Evolutionary conservation across 805 yeast species (phyloP), one percentile per base, ranked within the genome.

Genomic region (Pichia membranifaciens): DNA sequence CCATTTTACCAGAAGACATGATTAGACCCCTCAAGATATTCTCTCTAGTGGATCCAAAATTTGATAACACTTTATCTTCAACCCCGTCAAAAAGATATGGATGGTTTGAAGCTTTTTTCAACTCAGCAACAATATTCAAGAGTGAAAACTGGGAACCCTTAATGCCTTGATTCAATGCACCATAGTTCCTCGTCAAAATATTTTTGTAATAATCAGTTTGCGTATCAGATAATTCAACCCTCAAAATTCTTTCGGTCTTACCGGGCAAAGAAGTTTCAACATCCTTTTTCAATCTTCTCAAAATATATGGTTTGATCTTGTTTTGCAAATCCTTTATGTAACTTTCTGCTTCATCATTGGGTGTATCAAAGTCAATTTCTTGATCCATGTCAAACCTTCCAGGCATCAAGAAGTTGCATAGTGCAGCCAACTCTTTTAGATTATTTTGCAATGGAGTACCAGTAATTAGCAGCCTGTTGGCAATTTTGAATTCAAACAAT

Each of bases 1-100:
- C 99, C 99, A 93, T 93, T 63, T 93, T 93, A 58, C 99, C 99
- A 7, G 96, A 87, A 16, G 95, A 87, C 99, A 93, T 93, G 54
- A 93, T 87, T 72, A 93, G 71, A 15, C 99, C 99, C 61, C 89
- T 80, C 36, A 93, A 68, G 18, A 85, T 75, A 54, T 81, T 87
- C 56, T 91, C 97, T 50, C 96, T 76, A 1, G 89, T 73, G 35
- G 75, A 72, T 37, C 75, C 76, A 31, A 81, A 82, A 50, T 82
- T 82, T 13, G 82, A 70, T 50, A 84, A 68, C 31, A 93, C 88
- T 49, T 83, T 76, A 25, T 84, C 85, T 66, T 93, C 99, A 2
- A 96, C 98, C 49, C 83, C 84, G 56, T 90, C 96, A 67, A 93
- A 93, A 47, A 93, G 68, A 58, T 93, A 93, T 0, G 99, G 99